Conservation (phyloP, 176 grass and related monocot genomes). For the Avena sativa region DNA sequence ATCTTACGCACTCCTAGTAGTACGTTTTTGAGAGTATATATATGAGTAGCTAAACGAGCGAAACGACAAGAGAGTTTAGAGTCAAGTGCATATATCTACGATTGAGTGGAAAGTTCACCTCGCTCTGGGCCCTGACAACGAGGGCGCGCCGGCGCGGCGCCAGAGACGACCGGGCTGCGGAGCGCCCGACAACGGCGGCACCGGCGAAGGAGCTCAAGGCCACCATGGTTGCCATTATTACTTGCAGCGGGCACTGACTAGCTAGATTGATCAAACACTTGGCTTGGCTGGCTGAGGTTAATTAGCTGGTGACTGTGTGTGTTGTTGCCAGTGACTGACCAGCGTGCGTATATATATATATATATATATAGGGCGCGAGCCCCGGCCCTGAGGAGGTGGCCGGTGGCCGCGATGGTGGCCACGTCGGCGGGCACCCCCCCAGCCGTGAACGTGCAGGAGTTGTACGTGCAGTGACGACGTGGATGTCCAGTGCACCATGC, state of each 20-base stretch:
- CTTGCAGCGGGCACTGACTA: not conserved
- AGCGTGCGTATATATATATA: not conserved
- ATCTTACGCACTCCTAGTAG: too few species aligned
- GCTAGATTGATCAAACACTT: not conserved
- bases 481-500: constrained; percentile 19
- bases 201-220: constrained; percentile 2
- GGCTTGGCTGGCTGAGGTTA: not conserved
- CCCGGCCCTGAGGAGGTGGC: not conserved
- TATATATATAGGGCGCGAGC: not conserved
- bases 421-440: not conserved
- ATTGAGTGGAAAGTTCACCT: not conserved
- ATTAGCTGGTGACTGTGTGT: not conserved
- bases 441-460: not conserved
- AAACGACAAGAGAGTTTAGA: not conserved
- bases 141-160: not conserved
- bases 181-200: not conserved
- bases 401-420: constrained; percentile 17
- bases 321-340: not conserved
- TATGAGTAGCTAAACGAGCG: not conserved
- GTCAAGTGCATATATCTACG: not conserved
- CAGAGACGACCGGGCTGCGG: not conserved
- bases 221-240: constrained; percentile 32
- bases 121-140: constrained; percentile 22
- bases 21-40: too few species aligned
- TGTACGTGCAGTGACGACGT: constrained; percentile 16